Percentiles rank a stretch among this genome's conserved stretches.
These are phyloP conservation scores for Toxicodendron radicans DNA, from an alignment of 345 rosid species.

Conservation along the genomic window DNA sequence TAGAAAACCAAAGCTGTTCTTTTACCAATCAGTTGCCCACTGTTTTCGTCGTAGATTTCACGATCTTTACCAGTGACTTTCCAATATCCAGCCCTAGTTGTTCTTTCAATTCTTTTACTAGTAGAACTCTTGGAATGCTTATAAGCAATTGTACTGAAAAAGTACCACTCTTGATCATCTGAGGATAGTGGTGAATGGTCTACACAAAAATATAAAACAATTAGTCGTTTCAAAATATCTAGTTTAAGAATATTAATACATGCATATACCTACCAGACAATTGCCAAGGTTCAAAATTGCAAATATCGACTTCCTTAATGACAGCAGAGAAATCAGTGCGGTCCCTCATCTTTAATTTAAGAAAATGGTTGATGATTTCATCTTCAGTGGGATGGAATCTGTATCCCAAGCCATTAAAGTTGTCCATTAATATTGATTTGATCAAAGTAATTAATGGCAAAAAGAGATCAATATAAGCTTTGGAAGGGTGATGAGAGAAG, in stretches of 20 bases:
- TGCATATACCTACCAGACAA: too few species aligned
- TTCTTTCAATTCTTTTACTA: not conserved
- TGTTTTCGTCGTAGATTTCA: not conserved
- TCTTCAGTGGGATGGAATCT: not conserved
- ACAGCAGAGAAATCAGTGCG: not conserved
- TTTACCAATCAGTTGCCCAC: not conserved
- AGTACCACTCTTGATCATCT: not conserved
- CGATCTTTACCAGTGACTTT: not conserved
- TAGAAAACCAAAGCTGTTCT: not conserved
- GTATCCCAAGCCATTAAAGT: not conserved
- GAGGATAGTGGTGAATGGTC: not conserved
- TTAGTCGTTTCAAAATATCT: not conserved
- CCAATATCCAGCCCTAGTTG: not conserved
- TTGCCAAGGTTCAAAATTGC: not conserved
- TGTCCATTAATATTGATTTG: not conserved
- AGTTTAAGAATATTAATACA: too few species aligned
- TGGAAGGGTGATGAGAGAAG: not conserved
- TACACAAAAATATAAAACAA: too few species aligned
- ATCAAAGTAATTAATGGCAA: not conserved
- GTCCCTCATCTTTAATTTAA: not conserved
- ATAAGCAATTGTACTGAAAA: not conserved
- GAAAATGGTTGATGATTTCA: not conserved
- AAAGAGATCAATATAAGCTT: not conserved
- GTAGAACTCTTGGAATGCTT: too few species aligned
- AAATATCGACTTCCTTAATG: too few species aligned